Evolutionary conservation across 495 filamentous ascomycete species (phyloP), one percentile per base, ranked within the genome.

Genomic region (Tuber magnatum): DNA sequence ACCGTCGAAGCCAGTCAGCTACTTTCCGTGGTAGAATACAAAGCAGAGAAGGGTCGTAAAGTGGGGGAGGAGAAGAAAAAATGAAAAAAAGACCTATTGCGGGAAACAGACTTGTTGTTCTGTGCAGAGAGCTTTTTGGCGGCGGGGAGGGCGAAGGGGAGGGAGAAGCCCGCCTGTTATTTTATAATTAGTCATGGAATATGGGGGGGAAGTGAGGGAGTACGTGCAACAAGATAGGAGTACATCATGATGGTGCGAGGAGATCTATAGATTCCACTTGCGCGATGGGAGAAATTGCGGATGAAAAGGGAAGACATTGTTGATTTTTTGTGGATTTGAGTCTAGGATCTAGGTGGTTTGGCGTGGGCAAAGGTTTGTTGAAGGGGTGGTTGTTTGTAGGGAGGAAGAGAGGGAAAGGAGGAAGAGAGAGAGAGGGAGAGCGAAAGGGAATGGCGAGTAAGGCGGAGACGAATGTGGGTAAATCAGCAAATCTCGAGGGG

Each of bases 211-310:
- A 35, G 14, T 0, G 14, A 7, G 0, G 20, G 44, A 18, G 42
- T 24, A 51, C 77, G 72, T 43, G 75, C 77, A 28, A 79, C 38
- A 61, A 79, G 69, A 40, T 79, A 79, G 61, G 76, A 75, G 70
- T 79, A 79, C 77, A 79, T 75, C 38, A 78, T 73, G 7, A 79
- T 71, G 38, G 77, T 76, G 42, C 78, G 78, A 7, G 77, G 77
- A 61, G 77, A 79, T 28, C 72, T 79, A 28, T 69, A 44, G n/a
- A 77, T 40, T 32, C 44, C 68, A 2, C 76, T 28, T 44, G 73
- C 72, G 18, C 77, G 76, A 72, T 79, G 77, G 24, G 77, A 79
- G 69, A 79, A 79, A 10, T 73, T 69, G 72, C 77, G 77, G 42
- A 79, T 69, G 28, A 61, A 79, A n/a, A 71, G 41, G 65, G 68